Conservation (phyloP, 768 basidiomycete species). For the Gloeostereum incarnatum region DNA sequence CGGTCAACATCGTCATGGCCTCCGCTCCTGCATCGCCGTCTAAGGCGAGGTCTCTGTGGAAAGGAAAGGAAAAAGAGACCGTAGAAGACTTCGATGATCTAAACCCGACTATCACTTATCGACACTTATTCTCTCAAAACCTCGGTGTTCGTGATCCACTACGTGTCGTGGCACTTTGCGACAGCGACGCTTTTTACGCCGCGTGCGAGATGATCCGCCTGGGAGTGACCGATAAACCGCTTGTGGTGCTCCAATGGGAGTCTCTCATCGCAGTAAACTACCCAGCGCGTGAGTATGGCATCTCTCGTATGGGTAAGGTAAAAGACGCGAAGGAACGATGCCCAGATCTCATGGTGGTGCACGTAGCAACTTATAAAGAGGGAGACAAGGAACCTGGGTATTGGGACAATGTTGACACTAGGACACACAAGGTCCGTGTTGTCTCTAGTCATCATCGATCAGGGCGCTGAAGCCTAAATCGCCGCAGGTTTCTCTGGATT, state of each 20-base stretch:
- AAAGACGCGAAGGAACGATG: slow-evolving; percentile 81
- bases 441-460: neutral
- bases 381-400: slow-evolving; percentile 84
- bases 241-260: slow-evolving; percentile 79
- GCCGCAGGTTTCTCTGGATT: slow-evolving; percentile 78
- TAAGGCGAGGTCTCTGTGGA: slow-evolving; percentile 22
- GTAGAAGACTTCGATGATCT: slow-evolving; percentile 50
- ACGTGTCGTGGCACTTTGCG: slow-evolving; percentile 82
- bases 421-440: slow-evolving; percentile 77
- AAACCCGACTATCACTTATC: slow-evolving; percentile 65
- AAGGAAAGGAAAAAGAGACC: slow-evolving; percentile 45
- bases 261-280: slow-evolving; percentile 93
- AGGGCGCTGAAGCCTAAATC: slow-evolving; percentile 3
- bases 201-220: slow-evolving; percentile 84
- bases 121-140: slow-evolving; percentile 61
- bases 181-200: slow-evolving; percentile 81
- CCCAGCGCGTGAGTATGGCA: slow-evolving; percentile 85
- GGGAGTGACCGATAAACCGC: slow-evolving; percentile 50
- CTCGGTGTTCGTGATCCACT: slow-evolving; percentile 69
- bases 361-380: slow-evolving; percentile 92
- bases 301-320: slow-evolving; percentile 82
- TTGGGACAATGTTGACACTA: slow-evolving; percentile 82
- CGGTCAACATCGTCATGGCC: no score
- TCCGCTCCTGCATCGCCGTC: neutral
- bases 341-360: slow-evolving; percentile 76